Conservation (phyloP, 306 rosid genomes). For the Astragalus glycyphyllos region DNA sequence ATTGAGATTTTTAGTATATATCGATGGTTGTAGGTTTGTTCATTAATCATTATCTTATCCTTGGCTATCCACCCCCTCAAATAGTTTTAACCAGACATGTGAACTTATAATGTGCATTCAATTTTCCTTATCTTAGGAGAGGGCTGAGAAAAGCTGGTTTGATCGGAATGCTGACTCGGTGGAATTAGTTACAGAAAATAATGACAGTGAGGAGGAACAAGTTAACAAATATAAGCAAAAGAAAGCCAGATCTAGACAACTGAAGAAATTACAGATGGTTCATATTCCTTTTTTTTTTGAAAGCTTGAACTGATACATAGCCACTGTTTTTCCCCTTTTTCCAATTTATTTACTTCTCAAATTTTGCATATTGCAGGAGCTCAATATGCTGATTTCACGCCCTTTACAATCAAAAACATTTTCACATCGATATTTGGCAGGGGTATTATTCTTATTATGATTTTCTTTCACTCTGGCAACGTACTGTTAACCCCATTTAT, state of each 20-base stretch:
- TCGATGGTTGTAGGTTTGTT: conserved; percentile 14
- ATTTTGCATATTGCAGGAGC: conserved; percentile 66
- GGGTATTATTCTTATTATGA: conserved; percentile 58
- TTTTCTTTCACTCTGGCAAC: conserved; percentile 2
- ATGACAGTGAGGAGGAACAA: conserved; percentile 88
- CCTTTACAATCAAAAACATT: conserved; percentile 87
- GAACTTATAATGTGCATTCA: conserved; percentile 19
- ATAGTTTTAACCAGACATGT: conserved; percentile 10
- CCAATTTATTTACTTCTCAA: conserved; percentile 10
- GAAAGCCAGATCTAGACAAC: conserved; percentile 64
- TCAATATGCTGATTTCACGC: conserved; percentile 67
- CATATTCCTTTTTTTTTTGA: not conserved
- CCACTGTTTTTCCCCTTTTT: not conserved
- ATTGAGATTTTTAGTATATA: conserved; percentile 15
- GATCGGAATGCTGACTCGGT: conserved; percentile 81
- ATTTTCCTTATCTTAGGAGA: conserved; percentile 58
- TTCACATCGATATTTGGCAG: conserved; percentile 87
- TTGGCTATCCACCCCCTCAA: conserved; percentile 9
- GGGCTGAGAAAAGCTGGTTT: conserved; percentile 78
- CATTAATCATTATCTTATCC: conserved; percentile 13
- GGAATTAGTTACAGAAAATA: conserved; percentile 63
- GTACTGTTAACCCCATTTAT: not conserved
- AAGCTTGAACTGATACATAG: conserved; percentile 2
- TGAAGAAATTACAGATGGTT: conserved; percentile 83
- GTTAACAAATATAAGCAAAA: conserved; percentile 66